Percentiles rank a stretch among this genome's conserved stretches.
These are phyloP conservation scores for Lagenidium sp. DNA, from an alignment of 352 stramenopile species.

Conservation along the genomic window DNA sequence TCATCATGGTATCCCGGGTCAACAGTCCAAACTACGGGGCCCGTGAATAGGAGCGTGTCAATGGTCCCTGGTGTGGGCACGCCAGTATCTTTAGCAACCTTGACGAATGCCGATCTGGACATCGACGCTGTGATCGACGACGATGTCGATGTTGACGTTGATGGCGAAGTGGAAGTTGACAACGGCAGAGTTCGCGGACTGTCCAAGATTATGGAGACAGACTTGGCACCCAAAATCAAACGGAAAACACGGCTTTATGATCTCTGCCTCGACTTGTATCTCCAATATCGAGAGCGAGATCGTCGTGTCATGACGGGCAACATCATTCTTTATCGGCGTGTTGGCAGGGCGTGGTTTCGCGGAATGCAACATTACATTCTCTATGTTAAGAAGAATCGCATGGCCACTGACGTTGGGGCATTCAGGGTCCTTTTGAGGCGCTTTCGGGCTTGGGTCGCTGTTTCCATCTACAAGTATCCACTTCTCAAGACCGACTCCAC, in stretches of 20 bases:
- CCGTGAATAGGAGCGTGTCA: not conserved
- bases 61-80: not conserved
- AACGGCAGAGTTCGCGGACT: slow-evolving; percentile 8
- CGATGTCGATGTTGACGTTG: slow-evolving; percentile 7
- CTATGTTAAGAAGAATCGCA: slow-evolving; percentile 18
- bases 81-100: too few species aligned
- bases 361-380: slow-evolving; percentile 6
- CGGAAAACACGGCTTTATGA: slow-evolving; percentile 28
- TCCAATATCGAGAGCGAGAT: slow-evolving; percentile 22
- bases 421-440: slow-evolving; percentile 17
- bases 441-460: slow-evolving; percentile 15
- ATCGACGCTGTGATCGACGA: slow-evolving; percentile 1
- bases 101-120: too few species aligned
- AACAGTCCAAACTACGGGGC: not conserved
- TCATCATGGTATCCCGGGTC: too few species aligned
- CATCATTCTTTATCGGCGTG: slow-evolving; percentile 16
- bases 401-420: slow-evolving; percentile 17
- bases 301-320: slow-evolving; percentile 16
- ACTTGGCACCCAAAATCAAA: slow-evolving; percentile 19
- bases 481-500: not conserved
- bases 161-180: slow-evolving; percentile 4
- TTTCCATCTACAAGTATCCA: slow-evolving; percentile 18
- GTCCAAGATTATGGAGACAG: slow-evolving; percentile 25
- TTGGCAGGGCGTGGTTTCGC: slow-evolving; percentile 11
- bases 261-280: slow-evolving; percentile 20